These are phyloP conservation scores for Penicillium sp. DNA, from an alignment of 2,329 filamentous ascomycete genomes.

Conservation along the genomic window DNA sequence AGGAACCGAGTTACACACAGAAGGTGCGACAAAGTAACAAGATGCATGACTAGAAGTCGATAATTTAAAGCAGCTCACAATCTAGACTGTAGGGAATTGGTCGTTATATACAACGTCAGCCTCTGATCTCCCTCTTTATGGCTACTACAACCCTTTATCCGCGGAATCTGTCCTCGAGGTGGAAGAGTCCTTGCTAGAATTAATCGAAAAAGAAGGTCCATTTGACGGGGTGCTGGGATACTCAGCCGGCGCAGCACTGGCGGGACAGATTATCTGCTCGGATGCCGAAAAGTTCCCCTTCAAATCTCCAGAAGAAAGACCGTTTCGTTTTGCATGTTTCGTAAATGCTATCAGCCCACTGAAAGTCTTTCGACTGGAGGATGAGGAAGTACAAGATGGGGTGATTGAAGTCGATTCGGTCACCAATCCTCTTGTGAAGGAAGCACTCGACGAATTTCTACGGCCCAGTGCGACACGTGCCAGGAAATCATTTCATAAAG, in stretches of 20 bases:
- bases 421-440: conserved; percentile 11
- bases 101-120: conserved; percentile 13
- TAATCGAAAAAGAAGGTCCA: conserved; percentile 21
- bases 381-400: conserved; percentile 13
- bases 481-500: conserved; percentile 14
- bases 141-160: conserved; percentile 12
- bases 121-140: conserved; percentile 11
- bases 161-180: conserved; percentile 9
- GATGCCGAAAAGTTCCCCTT: conserved; percentile 16
- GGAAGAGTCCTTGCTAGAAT: conserved; percentile 14
- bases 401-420: conserved; percentile 12
- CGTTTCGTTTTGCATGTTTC: conserved; percentile 19
- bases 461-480: conserved; percentile 17
- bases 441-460: conserved; percentile 14
- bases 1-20: conserved; percentile 14
- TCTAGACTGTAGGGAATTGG: conserved; percentile 10
- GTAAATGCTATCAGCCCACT: conserved; percentile 19
- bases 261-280: conserved; percentile 15
- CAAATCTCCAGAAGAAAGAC: conserved; percentile 17
- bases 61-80: too few relatives aligned
- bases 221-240: conserved; percentile 25
- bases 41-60: too few relatives aligned
- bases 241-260: conserved; percentile 21
- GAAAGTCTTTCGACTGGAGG: conserved; percentile 16
- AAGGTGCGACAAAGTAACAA: conserved; percentile 9